Conservation (phyloP, 2,329 filamentous ascomycete genomes). For the Penicillium nordicum region DNA sequence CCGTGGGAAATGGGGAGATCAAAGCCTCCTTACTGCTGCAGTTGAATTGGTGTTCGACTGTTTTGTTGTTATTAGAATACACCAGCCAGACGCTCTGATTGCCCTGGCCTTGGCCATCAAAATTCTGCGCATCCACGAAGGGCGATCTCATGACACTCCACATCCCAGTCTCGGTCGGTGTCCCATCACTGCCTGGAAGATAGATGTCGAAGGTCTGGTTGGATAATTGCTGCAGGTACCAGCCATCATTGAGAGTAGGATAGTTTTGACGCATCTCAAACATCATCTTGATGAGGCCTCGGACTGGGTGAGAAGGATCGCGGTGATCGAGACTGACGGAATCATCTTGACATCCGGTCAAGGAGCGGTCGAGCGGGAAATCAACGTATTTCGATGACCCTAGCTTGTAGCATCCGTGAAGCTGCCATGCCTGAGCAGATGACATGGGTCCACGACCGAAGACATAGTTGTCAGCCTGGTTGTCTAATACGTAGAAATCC, state of each 20-base stretch:
- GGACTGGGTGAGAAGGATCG: conserved; percentile 59
- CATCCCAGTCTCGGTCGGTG: conserved; percentile 56
- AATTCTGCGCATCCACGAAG: conserved; percentile 49
- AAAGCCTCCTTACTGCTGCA: conserved; percentile 54
- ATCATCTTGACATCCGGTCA: conserved; percentile 55
- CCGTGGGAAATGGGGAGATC: conserved; percentile 54
- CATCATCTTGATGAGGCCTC: conserved; percentile 60
- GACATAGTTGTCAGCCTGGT: conserved; percentile 62
- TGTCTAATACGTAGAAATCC: conserved; percentile 61
- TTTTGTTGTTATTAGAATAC: conserved; percentile 48
- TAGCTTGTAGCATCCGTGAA: conserved; percentile 61
- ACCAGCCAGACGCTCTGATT: conserved; percentile 47
- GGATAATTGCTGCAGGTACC: conserved; percentile 54
- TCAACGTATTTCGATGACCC: conserved; percentile 54
- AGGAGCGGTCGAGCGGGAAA: conserved; percentile 54
- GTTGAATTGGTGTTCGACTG: conserved; percentile 54
- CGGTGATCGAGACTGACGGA: conserved; percentile 58
- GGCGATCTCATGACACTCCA: conserved; percentile 54
- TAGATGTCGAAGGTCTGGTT: conserved; percentile 50
- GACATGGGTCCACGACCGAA: conserved; percentile 63
- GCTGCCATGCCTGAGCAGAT: conserved; percentile 59
- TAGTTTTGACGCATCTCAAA: conserved; percentile 57
- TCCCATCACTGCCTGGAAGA: conserved; percentile 53
- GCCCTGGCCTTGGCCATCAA: conserved; percentile 51
- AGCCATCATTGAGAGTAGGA: conserved; percentile 60